Base-by-base conservation (phyloP, 106 monocot genomes). In the Dendrobium chrysotoxum region DNA sequence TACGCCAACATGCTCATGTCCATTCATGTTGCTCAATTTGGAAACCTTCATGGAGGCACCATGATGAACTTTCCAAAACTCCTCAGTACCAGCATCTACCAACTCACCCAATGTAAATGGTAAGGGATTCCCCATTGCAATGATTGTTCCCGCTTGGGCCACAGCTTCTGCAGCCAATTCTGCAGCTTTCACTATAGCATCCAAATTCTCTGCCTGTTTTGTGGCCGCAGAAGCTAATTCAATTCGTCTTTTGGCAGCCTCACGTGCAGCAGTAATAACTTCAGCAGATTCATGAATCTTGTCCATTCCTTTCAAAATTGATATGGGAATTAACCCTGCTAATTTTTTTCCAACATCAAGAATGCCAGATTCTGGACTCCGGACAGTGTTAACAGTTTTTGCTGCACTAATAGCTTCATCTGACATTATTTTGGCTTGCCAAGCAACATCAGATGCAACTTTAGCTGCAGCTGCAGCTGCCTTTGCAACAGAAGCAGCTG, bases 121-220 rank as follows among this genome's bases (percentile, higher is more conserved):
- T 78, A 50, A 50, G 15, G 92, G 94, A 78, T 98, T 94, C 7
- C 92, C 94, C 94, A 98, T 89, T n/a, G 89, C 88, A 82, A 92
- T 82, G 42, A 98, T 84, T 31, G 84, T 80, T 58, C 92, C 94
- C 26, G 92, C 94, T 75, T 92, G 92, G 18, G 85, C 90, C 71
- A 94, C 94, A 80, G 97, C 94, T 84, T 91, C 92, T 72, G 97
- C 97, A 77, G 89, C 94, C 74, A 98, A 82, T 80, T 94, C 97
- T 80, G 97, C 97, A 85, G 97, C 97, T 89, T 85, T 94, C 38
- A 98, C 66, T 28, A 98, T 86, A n/a, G 97, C 94, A 86, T 94
- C 97, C 79, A 98, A 83, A 72, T 92, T 98, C 76, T 98, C 89
- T n/a, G 94, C 94, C 42, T 88, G 86, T 86, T 94, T 98, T 71